These are phyloP conservation scores for Racocetra persica DNA, from an alignment of 371 early-diverging fungal genomes.

Conservation along the genomic window DNA sequence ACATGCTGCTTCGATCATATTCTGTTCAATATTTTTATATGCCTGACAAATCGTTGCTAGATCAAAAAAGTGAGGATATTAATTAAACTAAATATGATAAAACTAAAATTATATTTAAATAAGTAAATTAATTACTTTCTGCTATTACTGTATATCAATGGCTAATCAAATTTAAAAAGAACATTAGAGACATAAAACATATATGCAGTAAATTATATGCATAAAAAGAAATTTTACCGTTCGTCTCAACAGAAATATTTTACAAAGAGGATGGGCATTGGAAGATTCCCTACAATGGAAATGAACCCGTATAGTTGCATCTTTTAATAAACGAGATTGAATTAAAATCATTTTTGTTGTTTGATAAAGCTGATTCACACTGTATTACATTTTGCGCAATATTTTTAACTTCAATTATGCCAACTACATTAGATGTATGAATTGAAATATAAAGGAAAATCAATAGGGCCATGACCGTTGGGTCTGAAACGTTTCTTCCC, in stretches of 20 bases:
- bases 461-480: no score
- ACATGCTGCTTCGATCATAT: slow-evolving; percentile 40
- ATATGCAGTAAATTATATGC: no score
- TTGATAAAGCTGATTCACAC: no score
- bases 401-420: no score
- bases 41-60: slow-evolving; percentile 48
- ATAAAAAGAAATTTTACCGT: slow-evolving; percentile 7
- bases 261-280: slow-evolving; percentile 10
- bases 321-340: no score
- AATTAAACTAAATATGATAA: neutral
- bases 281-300: neutral
- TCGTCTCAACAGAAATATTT: slow-evolving; percentile 29
- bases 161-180: slow-evolving; percentile 10
- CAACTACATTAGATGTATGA: no score
- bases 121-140: slow-evolving; percentile 36
- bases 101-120: neutral
- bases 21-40: slow-evolving; percentile 39
- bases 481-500: no score
- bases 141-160: slow-evolving; percentile 41
- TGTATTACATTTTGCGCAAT: no score
- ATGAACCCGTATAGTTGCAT: slow-evolving; percentile 12
- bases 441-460: no score
- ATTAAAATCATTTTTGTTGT: no score
- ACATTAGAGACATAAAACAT: neutral
- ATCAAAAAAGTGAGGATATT: no score